phyloP scores from a whole-genome alignment of 352 stramenopile species.

The Blastocystis sp. region DNA sequence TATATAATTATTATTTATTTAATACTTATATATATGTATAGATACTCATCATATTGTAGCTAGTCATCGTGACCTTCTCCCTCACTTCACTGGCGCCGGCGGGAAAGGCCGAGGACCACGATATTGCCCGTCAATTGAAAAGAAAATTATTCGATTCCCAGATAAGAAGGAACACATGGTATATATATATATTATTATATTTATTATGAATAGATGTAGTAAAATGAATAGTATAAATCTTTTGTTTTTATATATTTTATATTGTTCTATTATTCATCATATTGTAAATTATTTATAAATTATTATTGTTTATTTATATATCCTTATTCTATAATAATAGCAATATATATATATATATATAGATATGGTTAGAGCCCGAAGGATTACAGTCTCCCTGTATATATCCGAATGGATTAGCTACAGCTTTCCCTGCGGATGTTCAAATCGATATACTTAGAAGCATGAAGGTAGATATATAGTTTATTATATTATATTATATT shows the following conservation, averaged over 20 bases:
- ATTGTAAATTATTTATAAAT: too few relatives aligned
- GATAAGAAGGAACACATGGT: conserved; percentile 57
- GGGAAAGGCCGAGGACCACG: conserved; percentile 55
- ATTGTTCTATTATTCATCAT: too few relatives aligned
- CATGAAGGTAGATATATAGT: conserved; percentile 49
- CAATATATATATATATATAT: too few relatives aligned
- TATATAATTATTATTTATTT: too few relatives aligned
- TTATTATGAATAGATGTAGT: too few relatives aligned
- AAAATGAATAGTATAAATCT: too few relatives aligned
- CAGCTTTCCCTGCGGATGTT: conserved; percentile 68
- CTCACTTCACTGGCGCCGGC: conserved; percentile 49
- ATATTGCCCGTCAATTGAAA: conserved; percentile 92
- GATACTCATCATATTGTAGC: conserved; percentile 48
- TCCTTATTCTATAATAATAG: too few relatives aligned
- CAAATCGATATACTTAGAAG: conserved; percentile 74
- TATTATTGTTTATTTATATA: too few relatives aligned
- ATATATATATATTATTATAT: too few relatives aligned
- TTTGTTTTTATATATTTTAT: too few relatives aligned
- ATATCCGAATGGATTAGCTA: conserved; percentile 86
- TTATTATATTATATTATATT: too few relatives aligned
- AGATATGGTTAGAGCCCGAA: conserved; percentile 90
- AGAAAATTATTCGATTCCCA: conserved; percentile 69
- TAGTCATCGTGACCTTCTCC: background rate
- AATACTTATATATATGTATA: too few relatives aligned
- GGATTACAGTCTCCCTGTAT: conserved; percentile 79